Evolutionary conservation across 371 early-diverging fungal species (phyloP).

Genomic region (Mucor sp.): DNA sequence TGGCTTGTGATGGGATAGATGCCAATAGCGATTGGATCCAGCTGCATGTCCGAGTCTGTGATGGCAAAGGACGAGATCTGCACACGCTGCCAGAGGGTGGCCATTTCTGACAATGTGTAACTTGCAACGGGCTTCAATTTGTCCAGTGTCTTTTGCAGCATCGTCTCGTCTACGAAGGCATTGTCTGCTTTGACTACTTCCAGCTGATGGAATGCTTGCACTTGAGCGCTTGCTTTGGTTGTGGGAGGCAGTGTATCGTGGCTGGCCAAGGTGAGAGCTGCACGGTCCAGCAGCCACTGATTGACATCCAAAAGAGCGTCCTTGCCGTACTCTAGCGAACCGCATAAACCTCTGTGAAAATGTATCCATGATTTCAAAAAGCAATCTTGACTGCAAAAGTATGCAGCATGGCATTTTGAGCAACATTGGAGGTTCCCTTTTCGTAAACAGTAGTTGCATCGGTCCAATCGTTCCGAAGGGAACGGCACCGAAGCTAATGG

Average conservation of each 20-base stretch:
- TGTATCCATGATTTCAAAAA: conserved; percentile 41
- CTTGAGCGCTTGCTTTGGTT: neutral
- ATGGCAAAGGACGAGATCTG: conserved; percentile 12
- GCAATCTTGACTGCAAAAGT: conserved; percentile 42
- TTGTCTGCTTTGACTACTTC: neutral
- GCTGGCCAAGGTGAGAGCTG: conserved; percentile 43
- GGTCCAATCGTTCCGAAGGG: conserved; percentile 34
- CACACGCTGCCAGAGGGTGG: conserved; percentile 24
- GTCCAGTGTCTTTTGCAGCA: neutral
- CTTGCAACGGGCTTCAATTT: neutral
- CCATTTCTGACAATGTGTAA: neutral
- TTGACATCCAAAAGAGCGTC: conserved; percentile 6
- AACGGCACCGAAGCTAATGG: conserved; percentile 35
- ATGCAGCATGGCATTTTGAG: conserved; percentile 45
- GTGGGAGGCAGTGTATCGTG: conserved; percentile 9
- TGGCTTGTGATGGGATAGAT: conserved; percentile 74
- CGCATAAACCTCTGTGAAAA: conserved; percentile 34
- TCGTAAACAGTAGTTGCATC: conserved; percentile 44
- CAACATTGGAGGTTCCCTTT: conserved; percentile 43
- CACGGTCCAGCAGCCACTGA: conserved; percentile 37
- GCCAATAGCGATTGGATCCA: conserved; percentile 68
- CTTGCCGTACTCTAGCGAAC: conserved; percentile 26
- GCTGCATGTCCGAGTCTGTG: conserved; percentile 47
- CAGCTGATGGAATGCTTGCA: conserved; percentile 5
- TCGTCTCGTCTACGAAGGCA: neutral